Conservation (phyloP, 768 basidiomycete genomes). For the Boletus sp. region DNA sequence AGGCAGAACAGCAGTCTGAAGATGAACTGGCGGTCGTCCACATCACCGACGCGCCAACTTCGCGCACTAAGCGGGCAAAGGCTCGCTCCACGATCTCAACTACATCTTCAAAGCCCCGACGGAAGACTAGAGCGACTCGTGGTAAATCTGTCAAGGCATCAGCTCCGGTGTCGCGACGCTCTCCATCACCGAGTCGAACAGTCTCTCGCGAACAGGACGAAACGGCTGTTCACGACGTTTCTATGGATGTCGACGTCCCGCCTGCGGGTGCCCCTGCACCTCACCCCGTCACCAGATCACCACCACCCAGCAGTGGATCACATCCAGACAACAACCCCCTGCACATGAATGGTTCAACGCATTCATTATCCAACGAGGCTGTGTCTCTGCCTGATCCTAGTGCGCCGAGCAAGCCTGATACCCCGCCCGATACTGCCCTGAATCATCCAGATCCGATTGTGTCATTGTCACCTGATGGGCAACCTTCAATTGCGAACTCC, state of each 20-base stretch:
- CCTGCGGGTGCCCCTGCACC: neutral
- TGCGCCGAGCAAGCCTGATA: neutral
- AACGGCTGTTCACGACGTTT: neutral
- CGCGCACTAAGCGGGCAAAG: constrained; percentile 17
- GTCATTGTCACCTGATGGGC: constrained; percentile 11
- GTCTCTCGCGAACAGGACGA: neutral
- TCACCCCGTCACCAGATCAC: neutral
- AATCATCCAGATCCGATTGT: constrained; percentile 10
- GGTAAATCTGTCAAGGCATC: constrained; percentile 20
- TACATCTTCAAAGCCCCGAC: constrained; percentile 20
- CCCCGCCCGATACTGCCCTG: neutral
- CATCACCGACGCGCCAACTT: constrained; percentile 11
- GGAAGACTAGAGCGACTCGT: constrained; percentile 21
- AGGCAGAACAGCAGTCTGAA: constrained; percentile 17
- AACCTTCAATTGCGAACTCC: constrained; percentile 11
- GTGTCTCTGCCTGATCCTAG: neutral
- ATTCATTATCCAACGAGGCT: neutral
- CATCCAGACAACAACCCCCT: neutral
- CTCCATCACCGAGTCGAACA: constrained; percentile 11
- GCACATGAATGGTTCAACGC: neutral
- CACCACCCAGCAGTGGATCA: neutral
- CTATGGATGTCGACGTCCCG: neutral
- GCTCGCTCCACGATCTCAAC: constrained; percentile 23
- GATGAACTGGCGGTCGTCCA: constrained; percentile 18
- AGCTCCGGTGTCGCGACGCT: constrained; percentile 9